phyloP scores from a whole-genome alignment of 2,329 filamentous ascomycete species.

The Xylaria sp. region DNA sequence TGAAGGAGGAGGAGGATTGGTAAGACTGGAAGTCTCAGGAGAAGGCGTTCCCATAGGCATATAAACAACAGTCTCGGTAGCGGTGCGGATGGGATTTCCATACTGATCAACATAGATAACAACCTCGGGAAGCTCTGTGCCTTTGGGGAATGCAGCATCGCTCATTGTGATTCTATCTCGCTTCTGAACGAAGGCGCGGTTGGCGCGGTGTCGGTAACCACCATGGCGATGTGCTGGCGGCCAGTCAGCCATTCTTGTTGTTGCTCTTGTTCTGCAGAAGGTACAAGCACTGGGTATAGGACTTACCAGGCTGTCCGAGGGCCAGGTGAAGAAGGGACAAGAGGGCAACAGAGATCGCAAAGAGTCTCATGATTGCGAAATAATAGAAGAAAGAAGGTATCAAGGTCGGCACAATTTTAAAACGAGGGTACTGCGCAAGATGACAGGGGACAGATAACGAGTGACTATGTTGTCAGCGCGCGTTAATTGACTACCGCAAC shows the following conservation, averaged over 20 bases:
- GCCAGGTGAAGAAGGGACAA: slow-evolving; percentile 55
- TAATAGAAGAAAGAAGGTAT: slow-evolving; percentile 25
- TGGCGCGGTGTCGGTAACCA: slow-evolving; percentile 47
- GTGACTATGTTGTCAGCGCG: slow-evolving; percentile 40
- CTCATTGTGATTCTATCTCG: slow-evolving; percentile 51
- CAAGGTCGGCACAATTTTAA: slow-evolving; percentile 20
- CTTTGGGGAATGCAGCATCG: slow-evolving; percentile 52
- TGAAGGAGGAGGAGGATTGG: slow-evolving; percentile 13
- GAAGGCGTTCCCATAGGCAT: slow-evolving; percentile 39
- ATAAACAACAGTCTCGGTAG: slow-evolving; percentile 53
- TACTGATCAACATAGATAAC: slow-evolving; percentile 71
- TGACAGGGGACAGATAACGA: slow-evolving; percentile 41
- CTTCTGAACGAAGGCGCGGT: slow-evolving; percentile 41
- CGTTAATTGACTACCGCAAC: slow-evolving; percentile 31
- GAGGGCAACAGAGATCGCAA: slow-evolving; percentile 52
- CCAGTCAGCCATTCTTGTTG: slow-evolving; percentile 29
- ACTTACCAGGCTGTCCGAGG: slow-evolving; percentile 56
- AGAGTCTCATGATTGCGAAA: slow-evolving; percentile 57
- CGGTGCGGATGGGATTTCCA: slow-evolving; percentile 62
- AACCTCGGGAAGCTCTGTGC: slow-evolving; percentile 59
- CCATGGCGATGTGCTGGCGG: slow-evolving; percentile 49
- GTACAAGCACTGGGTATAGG: neutral
- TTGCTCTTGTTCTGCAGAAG: neutral
- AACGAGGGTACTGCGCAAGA: slow-evolving; percentile 37
- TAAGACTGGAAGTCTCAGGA: slow-evolving; percentile 20